Evolutionary conservation across 2,329 filamentous ascomycete species (phyloP).

Genomic region (Penicillium frequentans): DNA sequence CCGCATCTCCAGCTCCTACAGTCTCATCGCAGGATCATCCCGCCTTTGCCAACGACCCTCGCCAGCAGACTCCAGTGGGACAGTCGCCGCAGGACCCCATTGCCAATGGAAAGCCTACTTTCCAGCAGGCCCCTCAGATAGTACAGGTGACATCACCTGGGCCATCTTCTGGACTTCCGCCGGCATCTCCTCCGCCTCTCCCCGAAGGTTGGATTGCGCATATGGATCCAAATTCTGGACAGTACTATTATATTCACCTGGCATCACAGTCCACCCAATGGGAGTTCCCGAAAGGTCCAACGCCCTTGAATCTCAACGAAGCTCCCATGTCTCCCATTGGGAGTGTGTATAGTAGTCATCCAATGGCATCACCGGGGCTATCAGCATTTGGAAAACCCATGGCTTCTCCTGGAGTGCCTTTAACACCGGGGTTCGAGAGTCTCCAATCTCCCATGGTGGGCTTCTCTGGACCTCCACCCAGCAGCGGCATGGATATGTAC

Average conservation of each 20-base stretch:
- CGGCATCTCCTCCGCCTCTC: constrained; percentile 83
- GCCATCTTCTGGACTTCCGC: constrained; percentile 52
- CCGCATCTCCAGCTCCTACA: constrained; percentile 27
- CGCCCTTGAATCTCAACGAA: constrained; percentile 79
- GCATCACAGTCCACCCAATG: constrained; percentile 95
- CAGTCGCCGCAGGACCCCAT: constrained; percentile 42
- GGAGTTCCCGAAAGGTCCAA: constrained; percentile 97
- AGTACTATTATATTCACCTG: constrained; percentile 98
- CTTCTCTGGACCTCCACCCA: constrained; percentile 84
- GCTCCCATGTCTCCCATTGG: constrained; percentile 79
- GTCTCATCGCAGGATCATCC: constrained; percentile 64
- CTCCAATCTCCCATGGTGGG: constrained; percentile 77
- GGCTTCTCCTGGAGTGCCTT: constrained; percentile 76
- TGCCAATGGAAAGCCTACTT: constrained; percentile 21
- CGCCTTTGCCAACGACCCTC: constrained; percentile 83
- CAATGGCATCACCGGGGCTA: constrained; percentile 67
- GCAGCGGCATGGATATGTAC: constrained; percentile 89
- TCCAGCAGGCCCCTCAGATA: constrained; percentile 23
- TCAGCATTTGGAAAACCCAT: constrained; percentile 58
- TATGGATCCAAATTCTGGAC: constrained; percentile 89
- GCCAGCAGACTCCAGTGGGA: constrained; percentile 44
- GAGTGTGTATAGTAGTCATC: constrained; percentile 70
- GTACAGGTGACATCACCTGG: constrained; percentile 34
- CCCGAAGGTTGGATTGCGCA: constrained; percentile 99
- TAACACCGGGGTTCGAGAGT: constrained; percentile 82